Conservation (phyloP, 495 filamentous ascomycete genomes). For the Haplographium delicatum region DNA sequence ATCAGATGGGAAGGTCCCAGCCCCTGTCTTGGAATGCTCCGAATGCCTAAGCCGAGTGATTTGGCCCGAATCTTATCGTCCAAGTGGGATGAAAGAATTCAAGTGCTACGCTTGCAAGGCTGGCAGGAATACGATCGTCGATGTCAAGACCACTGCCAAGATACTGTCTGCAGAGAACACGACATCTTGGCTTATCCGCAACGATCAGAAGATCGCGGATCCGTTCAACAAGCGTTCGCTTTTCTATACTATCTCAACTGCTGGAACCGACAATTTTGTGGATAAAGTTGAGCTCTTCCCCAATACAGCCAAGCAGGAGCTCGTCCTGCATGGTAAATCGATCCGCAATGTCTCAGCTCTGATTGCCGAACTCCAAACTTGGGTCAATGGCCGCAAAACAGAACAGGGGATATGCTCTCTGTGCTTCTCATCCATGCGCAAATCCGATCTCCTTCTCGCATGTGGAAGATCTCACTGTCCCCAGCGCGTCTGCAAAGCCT, state of each 20-base stretch:
- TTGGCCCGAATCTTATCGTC: slow-evolving; percentile 35
- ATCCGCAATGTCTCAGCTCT: slow-evolving; percentile 34
- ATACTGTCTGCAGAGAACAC: slow-evolving; percentile 32
- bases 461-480: slow-evolving; percentile 28
- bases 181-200: slow-evolving; percentile 34
- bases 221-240: slow-evolving; percentile 35
- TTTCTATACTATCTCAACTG: slow-evolving; percentile 32
- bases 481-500: slow-evolving; percentile 25
- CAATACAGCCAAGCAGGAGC: not conserved
- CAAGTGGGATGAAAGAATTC: slow-evolving; percentile 23
- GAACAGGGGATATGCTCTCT: slow-evolving; percentile 32
- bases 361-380: slow-evolving; percentile 27
- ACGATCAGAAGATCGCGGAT: slow-evolving; percentile 27
- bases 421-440: slow-evolving; percentile 32
- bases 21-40: slow-evolving; percentile 31
- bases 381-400: slow-evolving; percentile 30
- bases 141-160: slow-evolving; percentile 28
- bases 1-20: slow-evolving; percentile 8
- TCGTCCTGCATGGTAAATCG: slow-evolving; percentile 33
- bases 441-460: slow-evolving; percentile 20
- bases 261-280: slow-evolving; percentile 27
- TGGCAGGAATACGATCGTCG: slow-evolving; percentile 28
- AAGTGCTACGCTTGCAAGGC: slow-evolving; percentile 33
- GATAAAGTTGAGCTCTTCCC: slow-evolving; percentile 35
- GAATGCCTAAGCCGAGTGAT: slow-evolving; percentile 39